These are phyloP conservation scores for Xanthoconium purpureum DNA, from an alignment of 768 basidiomycete species.

Conservation along the genomic window DNA sequence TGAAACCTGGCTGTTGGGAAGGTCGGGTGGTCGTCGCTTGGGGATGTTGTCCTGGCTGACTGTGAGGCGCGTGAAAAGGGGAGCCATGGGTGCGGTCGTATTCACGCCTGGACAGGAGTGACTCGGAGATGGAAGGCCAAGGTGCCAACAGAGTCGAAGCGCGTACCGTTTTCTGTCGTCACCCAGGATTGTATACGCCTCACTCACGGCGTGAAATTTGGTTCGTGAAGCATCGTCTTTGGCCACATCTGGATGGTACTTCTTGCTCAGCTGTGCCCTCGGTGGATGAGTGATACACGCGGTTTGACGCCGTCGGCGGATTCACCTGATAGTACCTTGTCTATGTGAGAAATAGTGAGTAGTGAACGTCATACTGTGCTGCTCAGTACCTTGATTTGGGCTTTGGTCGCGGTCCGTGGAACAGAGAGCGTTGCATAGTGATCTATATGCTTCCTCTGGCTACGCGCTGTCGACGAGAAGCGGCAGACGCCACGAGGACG, in stretches of 20 bases:
- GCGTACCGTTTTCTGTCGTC: conserved; percentile 45
- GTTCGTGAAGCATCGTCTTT: conserved; percentile 36
- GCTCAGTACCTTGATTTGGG: conserved; percentile 31
- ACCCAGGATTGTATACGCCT: conserved; percentile 45
- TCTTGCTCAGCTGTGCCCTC: conserved; percentile 42
- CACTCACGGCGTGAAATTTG: conserved; percentile 45
- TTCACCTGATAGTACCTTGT: conserved; percentile 32
- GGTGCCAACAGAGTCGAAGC: not conserved
- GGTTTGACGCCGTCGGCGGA: not conserved
- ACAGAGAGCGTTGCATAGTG: conserved; percentile 30
- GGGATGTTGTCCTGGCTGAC: conserved; percentile 20
- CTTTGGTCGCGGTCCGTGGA: conserved; percentile 29
- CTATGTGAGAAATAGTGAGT: conserved; percentile 10
- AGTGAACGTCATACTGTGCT: not conserved
- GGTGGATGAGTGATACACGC: not conserved
- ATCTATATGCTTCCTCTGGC: conserved; percentile 16
- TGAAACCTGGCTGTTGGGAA: conserved; percentile 24
- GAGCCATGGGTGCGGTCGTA: conserved; percentile 27
- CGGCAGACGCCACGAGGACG: not conserved
- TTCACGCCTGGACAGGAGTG: conserved; percentile 23
- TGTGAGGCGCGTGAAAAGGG: conserved; percentile 5
- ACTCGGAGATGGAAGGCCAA: no score
- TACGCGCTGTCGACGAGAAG: conserved; percentile 22
- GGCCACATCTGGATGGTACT: conserved; percentile 44
- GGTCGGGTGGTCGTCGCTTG: conserved; percentile 30